phyloP scores from a whole-genome alignment of 1,139 yeast species.

The Debaryomyces fabryi region DNA sequence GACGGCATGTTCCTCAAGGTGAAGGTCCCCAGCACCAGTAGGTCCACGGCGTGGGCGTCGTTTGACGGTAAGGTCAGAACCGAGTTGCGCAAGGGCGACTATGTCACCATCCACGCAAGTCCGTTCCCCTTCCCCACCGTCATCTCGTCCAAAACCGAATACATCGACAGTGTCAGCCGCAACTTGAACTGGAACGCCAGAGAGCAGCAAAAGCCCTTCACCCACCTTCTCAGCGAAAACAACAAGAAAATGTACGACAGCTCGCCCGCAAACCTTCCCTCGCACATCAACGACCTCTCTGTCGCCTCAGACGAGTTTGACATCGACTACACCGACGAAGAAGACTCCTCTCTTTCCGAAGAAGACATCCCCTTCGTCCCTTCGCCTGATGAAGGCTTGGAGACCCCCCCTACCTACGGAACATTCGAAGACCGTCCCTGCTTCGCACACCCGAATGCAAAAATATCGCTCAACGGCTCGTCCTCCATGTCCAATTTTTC shows the following conservation, averaged over 20 bases:
- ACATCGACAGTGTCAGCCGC: constrained; percentile 79
- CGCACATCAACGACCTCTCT: constrained; percentile 16
- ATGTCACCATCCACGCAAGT: constrained; percentile 74
- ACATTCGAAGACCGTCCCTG: constrained; percentile 37
- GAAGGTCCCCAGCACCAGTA: constrained; percentile 66
- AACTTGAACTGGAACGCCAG: constrained; percentile 87
- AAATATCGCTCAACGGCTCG: constrained; percentile 27
- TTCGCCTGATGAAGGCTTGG: constrained; percentile 28
- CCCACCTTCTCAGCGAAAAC: constrained; percentile 51
- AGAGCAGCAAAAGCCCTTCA: constrained; percentile 77
- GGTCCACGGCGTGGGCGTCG: constrained; percentile 88
- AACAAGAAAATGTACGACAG: constrained; percentile 40
- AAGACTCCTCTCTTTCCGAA: constrained; percentile 10
- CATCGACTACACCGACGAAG: constrained; percentile 8
- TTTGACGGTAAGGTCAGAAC: constrained; percentile 84
- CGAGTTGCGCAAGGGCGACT: constrained; percentile 71
- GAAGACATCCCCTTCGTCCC: constrained; percentile 29
- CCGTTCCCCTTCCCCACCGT: constrained; percentile 89
- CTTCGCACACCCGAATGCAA: constrained; percentile 46
- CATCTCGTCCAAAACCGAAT: constrained; percentile 71
- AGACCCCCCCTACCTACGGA: constrained; percentile 32
- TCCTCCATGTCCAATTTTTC: constrained; percentile 10
- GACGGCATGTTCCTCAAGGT: constrained; percentile 82
- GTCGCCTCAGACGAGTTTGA: constrained; percentile 5
- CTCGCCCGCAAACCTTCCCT: constrained; percentile 4